Base-by-base conservation (phyloP, 768 basidiomycete genomes). In the Tylopilus plumbeoviolaceoides region DNA sequence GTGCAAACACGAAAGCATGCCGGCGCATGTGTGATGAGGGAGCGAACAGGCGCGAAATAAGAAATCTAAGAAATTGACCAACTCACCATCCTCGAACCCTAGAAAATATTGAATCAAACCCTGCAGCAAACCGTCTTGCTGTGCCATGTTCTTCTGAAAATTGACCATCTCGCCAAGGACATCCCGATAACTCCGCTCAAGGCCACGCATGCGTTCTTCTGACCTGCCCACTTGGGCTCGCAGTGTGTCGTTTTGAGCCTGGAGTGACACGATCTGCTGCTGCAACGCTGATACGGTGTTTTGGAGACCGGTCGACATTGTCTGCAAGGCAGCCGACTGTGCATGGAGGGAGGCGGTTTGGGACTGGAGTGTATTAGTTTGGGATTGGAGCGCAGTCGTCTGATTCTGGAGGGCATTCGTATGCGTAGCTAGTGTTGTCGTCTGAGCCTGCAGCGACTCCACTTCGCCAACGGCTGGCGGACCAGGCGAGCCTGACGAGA, bases 111-210 rank as follows among this genome's bases (percentile, higher is more conserved):
- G 83, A 60, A 94, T 85, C 54, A 93, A 65, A 60, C 80, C 83
- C 70, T 91, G 87, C 81, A 91, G 85, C 50, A 92, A 67, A 39
- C 81, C 82, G 59, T 95, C 92, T 73, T 92, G 90, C 70, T 91
- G 85, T 30, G 86, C 87, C 81, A 85, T 81, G 59, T 81, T 82
- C 54, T 80, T 72, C 70, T 87, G 86, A 65, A 86, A 85, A 59
- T 78, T 76, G 62, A 85, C 83, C 76, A 89, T 81, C 69, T 88
- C 86, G 57, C 76, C 75, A 31, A 87, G 78, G 44, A 86, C 81
- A 51, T 79, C 81, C 65, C 84, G 80, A 67, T 87, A 87, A 61
- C 81, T 81, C 48, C 73, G 73, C 62, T 85, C 83, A 14, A 88
- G 72, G 45, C 75, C 79, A 23, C 76, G 76, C 55, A 86, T 73